phyloP scores from a whole-genome alignment of 2,329 filamentous ascomycete species.

The Fusarium ambrosium region DNA sequence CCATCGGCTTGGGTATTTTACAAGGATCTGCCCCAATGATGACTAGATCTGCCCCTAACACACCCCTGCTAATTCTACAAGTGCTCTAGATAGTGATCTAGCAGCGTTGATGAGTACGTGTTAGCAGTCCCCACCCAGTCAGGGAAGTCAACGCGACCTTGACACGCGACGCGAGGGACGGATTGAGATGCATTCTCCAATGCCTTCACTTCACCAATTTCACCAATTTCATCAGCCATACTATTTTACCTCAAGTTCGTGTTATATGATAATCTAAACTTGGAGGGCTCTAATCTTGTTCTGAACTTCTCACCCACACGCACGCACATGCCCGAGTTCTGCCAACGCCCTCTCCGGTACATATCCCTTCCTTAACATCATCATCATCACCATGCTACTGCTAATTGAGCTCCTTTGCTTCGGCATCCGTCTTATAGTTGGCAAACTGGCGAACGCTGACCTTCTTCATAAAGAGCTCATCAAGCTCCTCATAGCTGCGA shows the following conservation, averaged over 20 bases:
- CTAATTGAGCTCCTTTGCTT: neutral
- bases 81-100: too few species aligned
- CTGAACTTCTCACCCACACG: neutral
- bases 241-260: neutral
- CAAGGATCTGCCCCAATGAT: too few species aligned
- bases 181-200: neutral
- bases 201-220: neutral
- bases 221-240: neutral
- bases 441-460: conserved; percentile 7
- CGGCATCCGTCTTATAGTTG: neutral
- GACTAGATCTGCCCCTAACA: too few species aligned
- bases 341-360: neutral
- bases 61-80: too few species aligned
- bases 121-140: too few species aligned
- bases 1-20: too few species aligned
- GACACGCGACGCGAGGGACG: neutral
- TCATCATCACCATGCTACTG: neutral
- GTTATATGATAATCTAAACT: neutral
- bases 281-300: neutral
- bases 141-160: neutral
- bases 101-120: too few species aligned
- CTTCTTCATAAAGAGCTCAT: neutral
- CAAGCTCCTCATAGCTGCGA: neutral
- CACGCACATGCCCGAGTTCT: neutral
- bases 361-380: neutral